Evolutionary conservation across 352 stramenopile genomes (phyloP), one percentile per base, ranked within the genome.

Genomic region (Pythium aquatile): DNA sequence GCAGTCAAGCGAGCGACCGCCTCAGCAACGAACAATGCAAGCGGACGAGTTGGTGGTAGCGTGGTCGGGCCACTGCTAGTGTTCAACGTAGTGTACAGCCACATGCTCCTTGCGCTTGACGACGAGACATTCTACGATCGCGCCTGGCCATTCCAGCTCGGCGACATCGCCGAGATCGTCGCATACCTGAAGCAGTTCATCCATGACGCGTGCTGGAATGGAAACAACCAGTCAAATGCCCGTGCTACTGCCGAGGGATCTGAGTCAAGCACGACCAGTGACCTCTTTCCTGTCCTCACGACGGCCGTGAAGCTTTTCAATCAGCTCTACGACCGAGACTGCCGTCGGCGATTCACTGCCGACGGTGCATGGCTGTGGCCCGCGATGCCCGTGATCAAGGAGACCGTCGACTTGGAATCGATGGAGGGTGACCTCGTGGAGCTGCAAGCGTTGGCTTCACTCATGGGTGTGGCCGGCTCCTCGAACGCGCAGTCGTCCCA

Each of bases 291-390:
- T 1, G 58, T 71, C 0, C 72, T 91, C 30, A 81, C 83, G 35
- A 83, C 80, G 1, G 81, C 81, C 1, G 72, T 92, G 10, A 88
- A 88, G 66, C 70, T 94, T 11, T 92, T 90, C 58, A 94, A 94
- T 58, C 83, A 91, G 61, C 68, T 94, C 10, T 91, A 90, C 53
- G 83, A 88, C 58, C 85, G 85, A 1, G 78, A 92, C 54, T 87
- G 74, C 33, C 76, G 83, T 29, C 78, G 77, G 20, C 65, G 64
- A 10, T 86, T 89, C 60, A 73, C 79, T 44, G 16, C 58, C 10
- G 75, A 80, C 2, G 69, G 65, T 33, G 69, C 74, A 16, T 93
- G 84, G 84, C 55, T 91, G 40, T 93, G 85, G 85, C 82, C 85
- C 13, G 75, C 82, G 16, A 89, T 90, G 79, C 78, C 80, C 30